Base-by-base conservation (phyloP, 306 rosid species). In the Carpinus viminea region DNA sequence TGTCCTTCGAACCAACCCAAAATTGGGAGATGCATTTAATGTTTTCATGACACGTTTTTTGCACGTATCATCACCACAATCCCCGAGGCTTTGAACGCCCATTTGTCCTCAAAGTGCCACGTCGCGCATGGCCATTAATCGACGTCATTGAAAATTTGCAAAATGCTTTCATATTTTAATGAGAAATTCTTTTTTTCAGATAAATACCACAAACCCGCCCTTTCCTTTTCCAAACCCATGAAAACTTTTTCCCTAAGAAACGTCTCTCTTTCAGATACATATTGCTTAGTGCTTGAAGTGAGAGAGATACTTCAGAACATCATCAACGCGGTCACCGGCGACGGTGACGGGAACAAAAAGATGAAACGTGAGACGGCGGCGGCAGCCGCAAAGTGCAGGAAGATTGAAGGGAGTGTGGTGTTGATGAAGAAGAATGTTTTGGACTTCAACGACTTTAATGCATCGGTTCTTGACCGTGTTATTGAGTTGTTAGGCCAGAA, bases 391-490 rank as follows among this genome's bases (percentile, higher is more conserved):
- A 41, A 41, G 36, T 7, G 45, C 18, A 50, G 59, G 55, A 70
- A 79, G 60, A 79, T 91, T 6, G 84, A 36, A 82, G 98, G 97
- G 13, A 80, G 31, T n/a, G 96, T 89, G 82, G 81, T 91, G 6
- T 47, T 93, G 83, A 91, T 90, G 93, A 93, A 88, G 89, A 93
- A 90, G 68, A 91, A 91, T 68, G 91, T 88, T 59, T 24, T 93
- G 82, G 98, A 93, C 70, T 72, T 89, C 81, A 87, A 91, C 45
- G 92, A 91, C 70, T 78, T 93, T 12, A 77, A 73, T 53, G 91
- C 94, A 0, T 83, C 91, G 7, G 0, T 90, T 57, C 38, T 76
- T 1, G 98, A 94, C 82, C 83, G 87, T 66, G 9, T 92, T 68
- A 86, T 91, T 8, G 98, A 94, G 87, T 48, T 90, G 15, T 1